Conservation (phyloP, 2,329 filamentous ascomycete genomes). For the Ceratocystis eucalypticola region DNA sequence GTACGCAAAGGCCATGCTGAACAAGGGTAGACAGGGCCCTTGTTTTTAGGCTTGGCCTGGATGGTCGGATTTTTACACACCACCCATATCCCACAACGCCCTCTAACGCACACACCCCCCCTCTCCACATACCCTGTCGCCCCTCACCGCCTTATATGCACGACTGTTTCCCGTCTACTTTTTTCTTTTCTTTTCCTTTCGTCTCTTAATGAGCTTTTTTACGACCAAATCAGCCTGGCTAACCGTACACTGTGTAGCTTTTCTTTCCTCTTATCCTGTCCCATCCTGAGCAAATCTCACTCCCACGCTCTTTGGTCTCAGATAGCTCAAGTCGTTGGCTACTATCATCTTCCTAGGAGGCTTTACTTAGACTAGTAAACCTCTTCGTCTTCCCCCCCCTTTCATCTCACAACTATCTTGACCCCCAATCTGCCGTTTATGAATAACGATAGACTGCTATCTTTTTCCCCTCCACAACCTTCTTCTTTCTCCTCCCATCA, state of each 20-base stretch:
- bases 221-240: background rate
- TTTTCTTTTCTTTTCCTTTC: conserved; percentile 1
- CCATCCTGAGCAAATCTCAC: background rate
- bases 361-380: background rate
- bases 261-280: background rate
- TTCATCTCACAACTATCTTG: background rate
- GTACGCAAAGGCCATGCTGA: conserved; percentile 1
- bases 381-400: background rate
- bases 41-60: conserved; percentile 2
- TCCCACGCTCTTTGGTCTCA: background rate
- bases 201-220: background rate
- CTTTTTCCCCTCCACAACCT: conserved; percentile 55
- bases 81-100: background rate
- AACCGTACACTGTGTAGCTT: conserved; percentile 4
- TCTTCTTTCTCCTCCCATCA: conserved; percentile 56
- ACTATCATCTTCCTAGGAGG: background rate
- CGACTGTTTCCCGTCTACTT: background rate
- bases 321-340: background rate
- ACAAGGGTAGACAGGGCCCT: conserved; percentile 1
- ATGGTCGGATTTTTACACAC: background rate
- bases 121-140: conserved; percentile 1
- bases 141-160: conserved; percentile 8
- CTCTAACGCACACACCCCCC: background rate
- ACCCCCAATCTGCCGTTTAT: conserved; percentile 43
- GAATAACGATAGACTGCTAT: conserved; percentile 55